Evolutionary conservation across 495 filamentous ascomycete genomes (phyloP), one percentile per base, ranked within the genome.

Genomic region (Terfezia boudieri): DNA sequence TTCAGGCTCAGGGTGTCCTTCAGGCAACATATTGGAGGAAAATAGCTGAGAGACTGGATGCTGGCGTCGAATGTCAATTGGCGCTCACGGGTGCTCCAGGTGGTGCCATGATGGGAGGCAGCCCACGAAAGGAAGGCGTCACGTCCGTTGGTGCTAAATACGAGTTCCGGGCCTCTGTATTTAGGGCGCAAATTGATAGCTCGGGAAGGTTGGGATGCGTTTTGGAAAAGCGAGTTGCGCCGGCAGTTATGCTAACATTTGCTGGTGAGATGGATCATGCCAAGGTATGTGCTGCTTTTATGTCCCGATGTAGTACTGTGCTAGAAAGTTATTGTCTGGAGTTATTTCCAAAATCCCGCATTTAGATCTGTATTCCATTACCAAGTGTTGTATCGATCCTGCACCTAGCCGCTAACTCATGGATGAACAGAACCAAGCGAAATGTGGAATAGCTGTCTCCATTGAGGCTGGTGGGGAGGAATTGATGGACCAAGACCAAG

Each of bases 131-230:
- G 63, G 89, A 96, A 61, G 92, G 92, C 49, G 75, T 83, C 51
- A 86, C 90, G 54, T 83, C 87, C 43, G 74, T 95, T 61, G 92
- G 90, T 64, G 86, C 85, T 60, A 99, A 96, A 71, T 99, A 99
- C 68, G 90, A 96, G 65, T 99, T 99, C 80, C 76, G 85, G 56
- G 81, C 84, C 65, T 89, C 85, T 38, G 88, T 84, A 9, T 94
- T 95, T 77, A 78, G 88, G 58, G 90, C 89, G 20, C 92, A 96
- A 70, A 75, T 99, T 53, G 90, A 99, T 70, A 89, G 86, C 64
- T 77, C 84, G 57, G 92, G 92, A 61, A 90, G 87, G 73, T 75
- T 99, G 59, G 83, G 81, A 70, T 90, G 84, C 65, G 73, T 94
- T 61, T 73, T 96, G 56, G 92, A 99, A 75, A 96, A 94, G 79